phyloP scores from a whole-genome alignment of 1,284 basidiomycete species.

The Ustilago tritici region DNA sequence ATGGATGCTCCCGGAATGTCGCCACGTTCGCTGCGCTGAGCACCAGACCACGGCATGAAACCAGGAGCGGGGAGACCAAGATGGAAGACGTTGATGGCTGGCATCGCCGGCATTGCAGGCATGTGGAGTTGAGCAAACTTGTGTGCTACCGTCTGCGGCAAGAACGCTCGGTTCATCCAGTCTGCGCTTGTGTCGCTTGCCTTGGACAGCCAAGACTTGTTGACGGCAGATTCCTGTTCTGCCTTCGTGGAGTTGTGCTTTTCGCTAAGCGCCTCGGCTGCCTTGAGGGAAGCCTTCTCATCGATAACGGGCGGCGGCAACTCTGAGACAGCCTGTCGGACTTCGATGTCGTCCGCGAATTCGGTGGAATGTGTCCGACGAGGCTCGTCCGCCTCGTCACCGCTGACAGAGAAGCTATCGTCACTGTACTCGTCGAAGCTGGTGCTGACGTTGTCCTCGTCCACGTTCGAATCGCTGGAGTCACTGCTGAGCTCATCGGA shows the following conservation, averaged over 20 bases:
- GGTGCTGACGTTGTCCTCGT: slow-evolving; percentile 66
- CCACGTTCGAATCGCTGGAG: slow-evolving; percentile 49
- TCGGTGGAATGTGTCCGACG: not conserved
- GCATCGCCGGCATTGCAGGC: slow-evolving; percentile 51
- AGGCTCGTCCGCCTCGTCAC: slow-evolving; percentile 25
- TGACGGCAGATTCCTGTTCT: slow-evolving; percentile 12
- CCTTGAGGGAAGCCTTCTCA: slow-evolving; percentile 39
- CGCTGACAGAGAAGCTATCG: slow-evolving; percentile 33
- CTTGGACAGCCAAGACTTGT: slow-evolving; percentile 52
- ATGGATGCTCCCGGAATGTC: slow-evolving; percentile 1
- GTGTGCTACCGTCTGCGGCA: slow-evolving; percentile 49
- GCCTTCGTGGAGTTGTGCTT: not conserved
- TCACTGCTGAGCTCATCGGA: slow-evolving; percentile 56
- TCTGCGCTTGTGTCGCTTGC: slow-evolving; percentile 52
- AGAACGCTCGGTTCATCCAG: slow-evolving; percentile 49
- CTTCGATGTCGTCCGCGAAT: slow-evolving; percentile 29
- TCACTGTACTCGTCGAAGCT: slow-evolving; percentile 58
- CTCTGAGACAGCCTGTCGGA: slow-evolving; percentile 28
- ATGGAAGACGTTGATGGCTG: slow-evolving; percentile 60
- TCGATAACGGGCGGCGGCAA: slow-evolving; percentile 35
- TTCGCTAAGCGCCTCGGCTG: slow-evolving; percentile 20
- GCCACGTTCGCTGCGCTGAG: slow-evolving; percentile 22
- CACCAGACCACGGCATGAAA: slow-evolving; percentile 50
- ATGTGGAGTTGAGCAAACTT: slow-evolving; percentile 53
- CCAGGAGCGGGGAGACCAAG: slow-evolving; percentile 44